Conservation (phyloP, 2,329 filamentous ascomycete species). For the Colletotrichum sp. region DNA sequence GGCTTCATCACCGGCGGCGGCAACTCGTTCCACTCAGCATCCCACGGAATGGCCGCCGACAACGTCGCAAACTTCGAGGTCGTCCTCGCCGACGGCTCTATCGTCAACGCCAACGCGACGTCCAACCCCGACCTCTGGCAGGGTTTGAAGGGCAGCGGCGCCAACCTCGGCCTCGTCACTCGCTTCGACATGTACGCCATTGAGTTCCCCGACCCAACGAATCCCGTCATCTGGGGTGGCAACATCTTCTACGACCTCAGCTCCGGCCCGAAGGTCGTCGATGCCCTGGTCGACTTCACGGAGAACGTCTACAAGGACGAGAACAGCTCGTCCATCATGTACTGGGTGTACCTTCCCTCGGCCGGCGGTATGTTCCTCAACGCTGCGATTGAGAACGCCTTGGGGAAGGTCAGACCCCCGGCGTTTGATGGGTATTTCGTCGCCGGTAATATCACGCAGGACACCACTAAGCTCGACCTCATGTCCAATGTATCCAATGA, state of each 20-base stretch:
- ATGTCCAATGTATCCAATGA: constrained; percentile 34
- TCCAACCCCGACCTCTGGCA: constrained; percentile 48
- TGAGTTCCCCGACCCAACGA: constrained; percentile 27
- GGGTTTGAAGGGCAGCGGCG: constrained; percentile 51
- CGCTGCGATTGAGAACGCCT: constrained; percentile 34
- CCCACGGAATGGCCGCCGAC: constrained; percentile 51
- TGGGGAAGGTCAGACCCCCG: constrained; percentile 27
- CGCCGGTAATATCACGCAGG: constrained; percentile 24
- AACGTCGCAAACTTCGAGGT: constrained; percentile 49
- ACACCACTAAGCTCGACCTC: constrained; percentile 29
- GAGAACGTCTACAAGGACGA: constrained; percentile 34
- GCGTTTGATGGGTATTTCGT: constrained; percentile 33
- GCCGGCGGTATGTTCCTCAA: constrained; percentile 34
- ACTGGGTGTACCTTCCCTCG: constrained; percentile 35
- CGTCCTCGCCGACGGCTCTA: constrained; percentile 47
- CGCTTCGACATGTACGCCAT: constrained; percentile 36
- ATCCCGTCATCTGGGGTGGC: constrained; percentile 35
- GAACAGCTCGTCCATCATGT: constrained; percentile 35
- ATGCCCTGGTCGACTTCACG: constrained; percentile 37
- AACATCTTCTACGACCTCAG: constrained; percentile 29
- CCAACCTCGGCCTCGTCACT: constrained; percentile 48
- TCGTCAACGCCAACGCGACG: constrained; percentile 44
- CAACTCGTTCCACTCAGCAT: constrained; percentile 38
- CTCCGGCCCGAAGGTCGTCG: constrained; percentile 25
- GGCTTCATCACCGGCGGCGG: constrained; percentile 40